Evolutionary conservation across 129 eudicot species (phyloP), one percentile per base, ranked within the genome.

Genomic region (Gnaphalium uliginosum): DNA sequence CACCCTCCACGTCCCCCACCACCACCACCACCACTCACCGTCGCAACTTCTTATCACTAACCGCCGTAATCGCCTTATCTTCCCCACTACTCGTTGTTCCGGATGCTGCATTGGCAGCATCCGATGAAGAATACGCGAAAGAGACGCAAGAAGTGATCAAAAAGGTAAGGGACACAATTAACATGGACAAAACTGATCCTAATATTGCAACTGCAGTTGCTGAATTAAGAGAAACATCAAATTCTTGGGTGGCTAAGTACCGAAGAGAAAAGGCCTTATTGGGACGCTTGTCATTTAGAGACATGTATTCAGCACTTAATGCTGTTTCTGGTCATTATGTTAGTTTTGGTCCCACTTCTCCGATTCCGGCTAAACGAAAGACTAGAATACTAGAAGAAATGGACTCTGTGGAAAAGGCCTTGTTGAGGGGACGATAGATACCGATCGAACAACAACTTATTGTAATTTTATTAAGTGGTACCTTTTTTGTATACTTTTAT

Each of bases 281-380:
- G 10, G 99, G 97, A 19, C 70, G 93, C 80, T 35, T 88, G 18
- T 94, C 99, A 21, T 94, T 94, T 53, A 75, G 99, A 57, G 99
- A 94, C 67, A 94, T 94, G 62, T 94, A 94, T 78, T 91, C 99
- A 8, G 97, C 99, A 51, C 85, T 94, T 0, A 94, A 94, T 65
- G 99, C 99, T 6, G 97, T 94, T 26, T 90, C 97, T 43, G 97
- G 99, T 66, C 99, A 94, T 80, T 94, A 94, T 71, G 81, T 94
- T 68, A 94, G 92, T 71, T 94, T 94, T 58, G 99, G 99, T 21
- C 99, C 99, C n/a, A 94, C 99, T 1, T 90, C 97, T 2, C 99
- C 99, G 51, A 91, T 94, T 67, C 99, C 99, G 48, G 87, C 92
- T 0, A 94, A 94, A 86, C 83, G 99, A 84, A 94, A 78, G 85